Evolutionary conservation across 192 early-diverging fungal species (phyloP).

Genomic region (Coemansia sp.): DNA sequence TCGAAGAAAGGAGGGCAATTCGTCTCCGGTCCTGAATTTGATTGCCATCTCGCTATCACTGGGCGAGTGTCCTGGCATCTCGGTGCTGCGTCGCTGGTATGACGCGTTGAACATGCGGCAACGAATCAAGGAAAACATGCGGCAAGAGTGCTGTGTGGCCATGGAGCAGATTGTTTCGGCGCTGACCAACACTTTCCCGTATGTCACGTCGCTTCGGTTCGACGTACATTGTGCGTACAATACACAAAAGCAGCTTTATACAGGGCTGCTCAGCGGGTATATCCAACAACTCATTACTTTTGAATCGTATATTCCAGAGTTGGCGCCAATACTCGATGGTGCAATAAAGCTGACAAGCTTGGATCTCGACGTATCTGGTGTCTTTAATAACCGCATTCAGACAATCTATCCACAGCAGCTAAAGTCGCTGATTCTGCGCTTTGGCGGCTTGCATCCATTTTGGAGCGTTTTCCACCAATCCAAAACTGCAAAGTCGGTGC

Average conservation of each 20-base stretch:
- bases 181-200: slow-evolving; percentile 4
- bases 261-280: neutral
- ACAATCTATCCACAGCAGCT: slow-evolving; percentile 5
- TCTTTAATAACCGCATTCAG: neutral
- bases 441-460: neutral
- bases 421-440: neutral
- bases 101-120: slow-evolving; percentile 1
- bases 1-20: neutral
- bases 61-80: neutral
- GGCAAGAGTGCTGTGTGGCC: neutral
- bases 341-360: neutral
- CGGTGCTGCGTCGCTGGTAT: neutral
- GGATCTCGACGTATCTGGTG: slow-evolving; percentile 1
- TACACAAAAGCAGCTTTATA: slow-evolving; percentile 4
- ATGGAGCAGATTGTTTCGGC: neutral
- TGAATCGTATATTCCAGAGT: neutral
- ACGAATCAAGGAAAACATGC: neutral
- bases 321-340: neutral
- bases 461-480: neutral
- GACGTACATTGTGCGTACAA: slow-evolving; percentile 1
- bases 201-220: slow-evolving; percentile 1
- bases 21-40: slow-evolving; percentile 3
- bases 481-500: neutral
- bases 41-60: slow-evolving; percentile 9
- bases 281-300: neutral